Base-by-base conservation (phyloP, 208 protist genomes). In the Crithidia sp. region DNA sequence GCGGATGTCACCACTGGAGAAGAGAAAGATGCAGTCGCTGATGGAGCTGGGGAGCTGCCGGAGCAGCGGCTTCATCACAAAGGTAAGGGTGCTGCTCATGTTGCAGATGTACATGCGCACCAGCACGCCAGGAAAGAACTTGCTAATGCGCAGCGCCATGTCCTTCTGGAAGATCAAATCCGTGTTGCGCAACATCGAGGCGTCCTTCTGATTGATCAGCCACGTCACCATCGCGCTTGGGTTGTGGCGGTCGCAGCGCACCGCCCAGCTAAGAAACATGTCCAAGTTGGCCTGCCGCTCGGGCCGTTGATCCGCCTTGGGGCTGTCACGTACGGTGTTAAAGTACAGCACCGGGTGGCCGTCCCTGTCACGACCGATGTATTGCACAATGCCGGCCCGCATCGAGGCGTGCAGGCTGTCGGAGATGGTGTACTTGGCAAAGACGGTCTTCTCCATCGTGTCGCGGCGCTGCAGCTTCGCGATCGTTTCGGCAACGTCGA, bases 131-230 rank as follows among this genome's bases (percentile, higher is more conserved):
- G 89, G 89, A 50, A 82, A 94, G 74, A 88, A 94, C 65, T 94
- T 94, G 64, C 80, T 83, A 39, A 91, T 85, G 43, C 89, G 86
- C 13, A 94, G 67, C 9, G 89, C 89, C 76, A 94, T 87, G 50
- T 92, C 85, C 44, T 82, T 88, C 54, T 94, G 89, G 60, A 92
- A 89, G 40, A 83, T 83, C 13, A 94, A 67, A 68, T 94, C 89
- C 12, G 83, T 83, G 79, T 94, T 94, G 53, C 71, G 76, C 79
- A 83, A 59, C 81, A 94, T 74, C 12, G 80, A 88, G 4, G 89
- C 84, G 36, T 91, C 74, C 40, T 91, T 78, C 49, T 94, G 87
- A 64, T 94, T 94, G 43, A 94, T 89, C 6, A 94, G 79, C 87
- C 82, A 85, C 59, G 82, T 90, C 62, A 90, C 84, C 73, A 43